These are phyloP conservation scores for Fistulina hepatica DNA, from an alignment of 1,284 basidiomycete species.

Conservation along the genomic window DNA sequence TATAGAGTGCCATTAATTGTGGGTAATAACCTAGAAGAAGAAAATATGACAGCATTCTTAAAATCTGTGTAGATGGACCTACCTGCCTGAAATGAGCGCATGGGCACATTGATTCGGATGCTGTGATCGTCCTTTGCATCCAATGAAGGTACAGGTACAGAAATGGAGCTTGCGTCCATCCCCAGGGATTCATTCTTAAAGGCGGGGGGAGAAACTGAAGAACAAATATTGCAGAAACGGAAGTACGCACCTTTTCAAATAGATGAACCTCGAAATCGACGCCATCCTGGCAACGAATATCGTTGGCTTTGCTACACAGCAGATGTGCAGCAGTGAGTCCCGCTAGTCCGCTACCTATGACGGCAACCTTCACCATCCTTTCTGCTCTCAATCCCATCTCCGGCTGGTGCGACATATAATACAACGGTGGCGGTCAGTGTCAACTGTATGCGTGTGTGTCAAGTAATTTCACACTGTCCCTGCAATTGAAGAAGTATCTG, in stretches of 20 bases:
- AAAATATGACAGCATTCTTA: too few relatives aligned
- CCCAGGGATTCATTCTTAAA: slow-evolving; percentile 40
- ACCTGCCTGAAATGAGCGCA: slow-evolving; percentile 74
- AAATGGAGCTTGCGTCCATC: slow-evolving; percentile 48
- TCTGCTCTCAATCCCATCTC: too few relatives aligned
- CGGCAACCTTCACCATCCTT: slow-evolving; percentile 48
- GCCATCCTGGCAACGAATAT: too few relatives aligned
- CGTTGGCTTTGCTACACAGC: slow-evolving; percentile 27
- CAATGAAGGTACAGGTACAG: slow-evolving; percentile 25
- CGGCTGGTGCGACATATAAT: too few relatives aligned
- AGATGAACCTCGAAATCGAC: slow-evolving; percentile 64
- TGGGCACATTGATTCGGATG: slow-evolving; percentile 61
- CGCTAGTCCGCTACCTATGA: slow-evolving; percentile 61
- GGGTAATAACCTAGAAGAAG: slow-evolving; percentile 72
- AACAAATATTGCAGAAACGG: slow-evolving; percentile 2
- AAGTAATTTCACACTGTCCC: too few relatives aligned
- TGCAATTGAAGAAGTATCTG: too few relatives aligned
- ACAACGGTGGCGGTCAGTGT: too few relatives aligned
- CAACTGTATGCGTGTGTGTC: too few relatives aligned
- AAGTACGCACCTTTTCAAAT: slow-evolving; percentile 53
- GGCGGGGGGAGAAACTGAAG: slow-evolving; percentile 9
- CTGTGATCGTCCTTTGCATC: slow-evolving; percentile 21
- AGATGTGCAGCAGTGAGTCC: slow-evolving; percentile 60
- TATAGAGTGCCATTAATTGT: slow-evolving; percentile 54
- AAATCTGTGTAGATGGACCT: too few relatives aligned